These are phyloP conservation scores for Quercus mongolica DNA, from an alignment of 306 rosid genomes.

Conservation along the genomic window DNA sequence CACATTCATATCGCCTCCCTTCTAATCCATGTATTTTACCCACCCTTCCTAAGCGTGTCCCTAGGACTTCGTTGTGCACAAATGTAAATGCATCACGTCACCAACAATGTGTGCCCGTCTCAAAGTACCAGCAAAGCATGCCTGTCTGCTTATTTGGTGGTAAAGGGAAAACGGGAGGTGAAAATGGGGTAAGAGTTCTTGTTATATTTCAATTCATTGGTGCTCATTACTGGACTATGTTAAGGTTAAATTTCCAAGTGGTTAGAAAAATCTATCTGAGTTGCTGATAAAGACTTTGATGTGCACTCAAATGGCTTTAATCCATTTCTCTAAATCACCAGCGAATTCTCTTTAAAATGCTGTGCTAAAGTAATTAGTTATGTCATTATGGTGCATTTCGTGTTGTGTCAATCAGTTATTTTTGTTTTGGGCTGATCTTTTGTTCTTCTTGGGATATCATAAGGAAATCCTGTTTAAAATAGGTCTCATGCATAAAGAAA, in stretches of 20 bases:
- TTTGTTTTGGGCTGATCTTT: neutral
- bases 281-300: neutral
- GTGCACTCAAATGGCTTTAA: neutral
- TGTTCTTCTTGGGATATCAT: neutral
- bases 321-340: neutral
- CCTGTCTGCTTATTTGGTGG: conserved; percentile 54
- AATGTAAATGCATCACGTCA: conserved; percentile 12
- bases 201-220: conserved; percentile 2
- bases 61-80: conserved; percentile 8
- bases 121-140: conserved; percentile 26
- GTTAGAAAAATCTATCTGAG: neutral
- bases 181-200: conserved; percentile 37
- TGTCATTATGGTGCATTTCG: neutral
- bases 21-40: conserved; percentile 18
- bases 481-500: neutral
- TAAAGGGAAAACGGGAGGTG: conserved; percentile 45
- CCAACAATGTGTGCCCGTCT: conserved; percentile 25
- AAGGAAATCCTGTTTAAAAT: neutral
- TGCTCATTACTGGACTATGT: neutral
- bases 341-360: neutral
- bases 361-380: too few relatives aligned
- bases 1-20: conserved; percentile 9
- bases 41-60: conserved; percentile 8
- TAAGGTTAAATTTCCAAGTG: neutral
- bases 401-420: neutral